Conservation (phyloP, 1,284 basidiomycete genomes). For the Stereum hirsutum region DNA sequence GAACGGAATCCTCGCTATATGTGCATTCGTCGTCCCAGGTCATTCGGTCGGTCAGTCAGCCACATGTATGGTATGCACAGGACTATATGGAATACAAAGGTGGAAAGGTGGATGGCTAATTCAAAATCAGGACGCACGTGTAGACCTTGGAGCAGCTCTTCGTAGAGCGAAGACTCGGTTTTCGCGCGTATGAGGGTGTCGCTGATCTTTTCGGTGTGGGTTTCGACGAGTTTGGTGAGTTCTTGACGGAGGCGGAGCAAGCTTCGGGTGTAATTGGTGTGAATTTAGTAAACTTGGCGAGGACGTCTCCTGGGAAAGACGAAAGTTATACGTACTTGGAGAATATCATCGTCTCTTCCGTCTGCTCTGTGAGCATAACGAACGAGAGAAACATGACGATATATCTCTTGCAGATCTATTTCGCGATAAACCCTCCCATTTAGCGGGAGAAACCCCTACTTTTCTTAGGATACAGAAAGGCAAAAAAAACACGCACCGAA, state of each 20-base stretch:
- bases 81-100: background rate
- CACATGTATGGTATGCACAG: background rate
- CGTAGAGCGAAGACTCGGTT: constrained; percentile 67
- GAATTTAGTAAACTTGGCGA: background rate
- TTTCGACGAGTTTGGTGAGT: constrained; percentile 68
- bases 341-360: constrained; percentile 92
- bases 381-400: constrained; percentile 73
- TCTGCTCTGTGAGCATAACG: constrained; percentile 70
- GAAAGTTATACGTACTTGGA: constrained; percentile 57
- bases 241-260: constrained; percentile 82
- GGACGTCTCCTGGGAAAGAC: background rate
- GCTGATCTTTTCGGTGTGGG: constrained; percentile 61
- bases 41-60: too few species aligned
- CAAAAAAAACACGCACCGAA: constrained; percentile 32
- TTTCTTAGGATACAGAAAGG: too few species aligned
- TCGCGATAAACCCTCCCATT: too few species aligned
- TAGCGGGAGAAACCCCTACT: too few species aligned
- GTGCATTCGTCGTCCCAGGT: too few species aligned
- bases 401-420: constrained; percentile 58
- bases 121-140: constrained; percentile 42
- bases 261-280: constrained; percentile 32
- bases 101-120: background rate
- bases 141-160: constrained; percentile 67
- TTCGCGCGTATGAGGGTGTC: constrained; percentile 58
- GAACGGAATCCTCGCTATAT: constrained; percentile 17